Percentiles rank a stretch among this genome's conserved stretches.
Evolutionary conservation across 768 basidiomycete species (phyloP).

Genomic region (Zangia roseola): DNA sequence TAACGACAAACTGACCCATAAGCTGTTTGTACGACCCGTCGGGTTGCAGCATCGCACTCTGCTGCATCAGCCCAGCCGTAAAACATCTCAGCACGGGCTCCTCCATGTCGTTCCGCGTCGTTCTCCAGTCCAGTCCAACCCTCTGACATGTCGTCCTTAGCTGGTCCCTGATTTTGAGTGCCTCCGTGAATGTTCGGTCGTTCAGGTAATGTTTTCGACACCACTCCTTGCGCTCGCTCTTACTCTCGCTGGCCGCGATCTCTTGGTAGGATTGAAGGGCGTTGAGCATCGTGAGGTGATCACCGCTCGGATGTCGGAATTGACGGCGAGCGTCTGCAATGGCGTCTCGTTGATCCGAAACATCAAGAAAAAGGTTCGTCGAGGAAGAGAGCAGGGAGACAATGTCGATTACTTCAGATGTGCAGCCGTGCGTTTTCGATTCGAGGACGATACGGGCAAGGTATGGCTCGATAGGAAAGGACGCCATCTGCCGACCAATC

Average conservation of each 20-base stretch:
- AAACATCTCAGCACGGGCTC: slow-evolving; percentile 72
- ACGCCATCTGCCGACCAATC: slow-evolving; percentile 80
- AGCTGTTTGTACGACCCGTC: slow-evolving; percentile 87
- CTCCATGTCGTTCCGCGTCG: slow-evolving; percentile 59
- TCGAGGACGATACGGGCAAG: slow-evolving; percentile 78
- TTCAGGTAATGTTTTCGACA: slow-evolving; percentile 83
- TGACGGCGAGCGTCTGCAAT: slow-evolving; percentile 69
- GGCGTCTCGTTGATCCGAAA: slow-evolving; percentile 69
- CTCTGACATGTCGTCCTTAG: slow-evolving; percentile 63
- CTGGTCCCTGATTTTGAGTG: slow-evolving; percentile 78
- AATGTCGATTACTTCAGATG: slow-evolving; percentile 78
- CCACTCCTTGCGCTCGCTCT: slow-evolving; percentile 64
- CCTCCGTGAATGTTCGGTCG: slow-evolving; percentile 75
- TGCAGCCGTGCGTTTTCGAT: slow-evolving; percentile 70
- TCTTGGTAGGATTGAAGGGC: slow-evolving; percentile 81
- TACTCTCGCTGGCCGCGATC: slow-evolving; percentile 47
- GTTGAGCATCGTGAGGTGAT: slow-evolving; percentile 89
- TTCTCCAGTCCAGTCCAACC: slow-evolving; percentile 56
- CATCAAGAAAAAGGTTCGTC: slow-evolving; percentile 79
- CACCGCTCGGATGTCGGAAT: slow-evolving; percentile 83
- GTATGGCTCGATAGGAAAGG: slow-evolving; percentile 90
- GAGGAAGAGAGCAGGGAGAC: slow-evolving; percentile 81
- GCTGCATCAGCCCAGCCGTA: slow-evolving; percentile 73
- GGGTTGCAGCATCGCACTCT: slow-evolving; percentile 79
- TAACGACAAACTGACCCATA: slow-evolving; percentile 75